Evolutionary conservation across 2,329 filamentous ascomycete genomes (phyloP).

Genomic region (Byssothecium circinans): DNA sequence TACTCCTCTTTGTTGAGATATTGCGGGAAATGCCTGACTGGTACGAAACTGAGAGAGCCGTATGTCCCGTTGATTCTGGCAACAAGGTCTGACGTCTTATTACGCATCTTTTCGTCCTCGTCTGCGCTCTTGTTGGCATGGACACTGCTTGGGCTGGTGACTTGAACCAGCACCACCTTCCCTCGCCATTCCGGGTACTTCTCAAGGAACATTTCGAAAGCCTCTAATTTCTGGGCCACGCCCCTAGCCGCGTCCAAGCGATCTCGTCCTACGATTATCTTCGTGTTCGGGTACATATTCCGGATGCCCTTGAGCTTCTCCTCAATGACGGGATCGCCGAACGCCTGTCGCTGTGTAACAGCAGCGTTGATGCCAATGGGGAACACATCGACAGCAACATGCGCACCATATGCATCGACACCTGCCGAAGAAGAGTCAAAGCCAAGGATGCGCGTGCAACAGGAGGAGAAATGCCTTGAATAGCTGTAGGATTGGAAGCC

Average conservation of each 20-base stretch:
- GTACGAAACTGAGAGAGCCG: slow-evolving; percentile 84
- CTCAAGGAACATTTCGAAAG: slow-evolving; percentile 89
- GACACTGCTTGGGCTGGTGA: slow-evolving; percentile 83
- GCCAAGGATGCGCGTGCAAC: slow-evolving; percentile 87
- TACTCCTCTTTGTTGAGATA: slow-evolving; percentile 90
- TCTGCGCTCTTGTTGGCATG: slow-evolving; percentile 73
- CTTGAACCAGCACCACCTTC: slow-evolving; percentile 90
- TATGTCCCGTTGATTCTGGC: slow-evolving; percentile 89
- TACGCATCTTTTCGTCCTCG: slow-evolving; percentile 76
- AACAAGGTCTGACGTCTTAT: slow-evolving; percentile 86
- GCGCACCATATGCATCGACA: slow-evolving; percentile 84
- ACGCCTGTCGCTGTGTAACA: slow-evolving; percentile 74
- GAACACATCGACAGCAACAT: slow-evolving; percentile 89
- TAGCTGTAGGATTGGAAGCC: slow-evolving; percentile 97
- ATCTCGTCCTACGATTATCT: slow-evolving; percentile 92
- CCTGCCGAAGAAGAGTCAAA: slow-evolving; percentile 84
- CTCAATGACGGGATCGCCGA: slow-evolving; percentile 68
- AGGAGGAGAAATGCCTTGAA: slow-evolving; percentile 90
- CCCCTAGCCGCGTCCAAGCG: slow-evolving; percentile 90
- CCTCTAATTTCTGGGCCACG: slow-evolving; percentile 93
- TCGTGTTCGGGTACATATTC: slow-evolving; percentile 81
- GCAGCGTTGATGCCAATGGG: slow-evolving; percentile 92
- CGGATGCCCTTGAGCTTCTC: slow-evolving; percentile 72
- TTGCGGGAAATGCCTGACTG: slow-evolving; percentile 92
- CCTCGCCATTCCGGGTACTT: slow-evolving; percentile 89